Evolutionary conservation across 2,329 filamentous ascomycete genomes (phyloP).

Genomic region (Neoscytalidium dimidiatum): DNA sequence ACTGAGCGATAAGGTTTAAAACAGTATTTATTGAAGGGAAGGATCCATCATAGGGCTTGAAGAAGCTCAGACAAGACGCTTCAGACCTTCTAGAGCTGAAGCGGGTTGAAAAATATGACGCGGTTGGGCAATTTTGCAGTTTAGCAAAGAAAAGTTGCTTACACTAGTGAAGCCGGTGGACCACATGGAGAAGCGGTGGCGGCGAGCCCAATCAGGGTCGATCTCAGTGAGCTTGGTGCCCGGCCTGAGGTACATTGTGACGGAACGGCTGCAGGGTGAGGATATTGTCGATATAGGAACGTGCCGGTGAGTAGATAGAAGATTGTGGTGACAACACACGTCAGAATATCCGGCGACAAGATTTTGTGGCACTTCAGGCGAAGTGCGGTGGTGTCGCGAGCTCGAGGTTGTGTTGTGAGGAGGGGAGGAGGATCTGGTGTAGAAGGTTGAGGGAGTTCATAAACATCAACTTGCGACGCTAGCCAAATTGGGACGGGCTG

Average conservation of each 20-base stretch:
- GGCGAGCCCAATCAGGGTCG: not conserved
- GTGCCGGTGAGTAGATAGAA: not conserved
- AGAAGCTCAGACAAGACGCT: too few relatives aligned
- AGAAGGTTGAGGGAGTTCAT: not conserved
- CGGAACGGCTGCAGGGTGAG: not conserved
- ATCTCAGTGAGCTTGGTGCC: not conserved
- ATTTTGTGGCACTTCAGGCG: not conserved
- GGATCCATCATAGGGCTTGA: too few relatives aligned
- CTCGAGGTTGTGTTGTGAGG: constrained; percentile 5
- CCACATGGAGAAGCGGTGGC: not conserved
- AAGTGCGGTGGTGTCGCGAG: not conserved
- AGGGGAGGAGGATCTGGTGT: not conserved
- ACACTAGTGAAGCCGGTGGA: not conserved
- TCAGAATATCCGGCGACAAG: not conserved
- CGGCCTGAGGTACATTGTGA: not conserved
- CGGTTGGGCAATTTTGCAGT: not conserved
- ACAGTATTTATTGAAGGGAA: too few relatives aligned
- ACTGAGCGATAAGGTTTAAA: too few relatives aligned
- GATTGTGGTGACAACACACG: not conserved
- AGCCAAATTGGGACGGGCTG: not conserved
- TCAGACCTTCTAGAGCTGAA: too few relatives aligned
- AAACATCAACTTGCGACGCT: not conserved
- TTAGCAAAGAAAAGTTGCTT: not conserved
- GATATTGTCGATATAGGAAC: not conserved
- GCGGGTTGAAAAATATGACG: not conserved